phyloP scores from a whole-genome alignment of 306 rosid species.

The Crataegus laevigata region DNA sequence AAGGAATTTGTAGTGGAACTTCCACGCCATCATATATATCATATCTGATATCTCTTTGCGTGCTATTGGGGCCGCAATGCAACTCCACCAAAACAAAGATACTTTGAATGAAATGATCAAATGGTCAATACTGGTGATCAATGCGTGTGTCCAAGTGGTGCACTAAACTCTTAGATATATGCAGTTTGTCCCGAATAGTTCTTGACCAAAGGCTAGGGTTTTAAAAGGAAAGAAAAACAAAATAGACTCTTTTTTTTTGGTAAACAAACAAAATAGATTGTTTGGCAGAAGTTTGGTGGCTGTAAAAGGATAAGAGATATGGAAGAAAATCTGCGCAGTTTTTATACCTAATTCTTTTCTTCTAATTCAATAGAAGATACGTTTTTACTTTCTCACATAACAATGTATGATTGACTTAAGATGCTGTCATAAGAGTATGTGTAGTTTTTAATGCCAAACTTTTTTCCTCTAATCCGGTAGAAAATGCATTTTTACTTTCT shows the following conservation, averaged over 20 bases:
- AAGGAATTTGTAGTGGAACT: conserved; percentile 24
- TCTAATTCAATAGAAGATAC: too few relatives aligned
- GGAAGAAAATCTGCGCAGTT: neutral
- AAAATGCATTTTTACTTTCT: too few relatives aligned
- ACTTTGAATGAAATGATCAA: neutral
- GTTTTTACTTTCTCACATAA: too few relatives aligned
- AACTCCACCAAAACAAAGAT: neutral
- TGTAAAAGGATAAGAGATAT: neutral
- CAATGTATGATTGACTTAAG: too few relatives aligned
- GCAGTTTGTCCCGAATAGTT: conserved; percentile 1
- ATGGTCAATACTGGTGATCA: conserved; percentile 35
- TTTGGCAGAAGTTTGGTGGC: neutral
- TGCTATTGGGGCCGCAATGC: neutral
- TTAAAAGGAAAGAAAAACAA: neutral
- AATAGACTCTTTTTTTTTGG: too few relatives aligned
- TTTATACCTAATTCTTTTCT: too few relatives aligned
- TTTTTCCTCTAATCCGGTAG: too few relatives aligned
- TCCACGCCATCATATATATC: conserved; percentile 5
- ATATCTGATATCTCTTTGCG: neutral
- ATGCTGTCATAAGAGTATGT: too few relatives aligned
- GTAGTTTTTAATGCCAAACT: too few relatives aligned
- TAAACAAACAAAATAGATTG: neutral
- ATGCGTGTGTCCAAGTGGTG: conserved; percentile 19
- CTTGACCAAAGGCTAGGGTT: neutral
- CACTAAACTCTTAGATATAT: conserved; percentile 11